Evolutionary conservation across 2,329 filamentous ascomycete genomes (phyloP).

Genomic region (Penicillium sp.): DNA sequence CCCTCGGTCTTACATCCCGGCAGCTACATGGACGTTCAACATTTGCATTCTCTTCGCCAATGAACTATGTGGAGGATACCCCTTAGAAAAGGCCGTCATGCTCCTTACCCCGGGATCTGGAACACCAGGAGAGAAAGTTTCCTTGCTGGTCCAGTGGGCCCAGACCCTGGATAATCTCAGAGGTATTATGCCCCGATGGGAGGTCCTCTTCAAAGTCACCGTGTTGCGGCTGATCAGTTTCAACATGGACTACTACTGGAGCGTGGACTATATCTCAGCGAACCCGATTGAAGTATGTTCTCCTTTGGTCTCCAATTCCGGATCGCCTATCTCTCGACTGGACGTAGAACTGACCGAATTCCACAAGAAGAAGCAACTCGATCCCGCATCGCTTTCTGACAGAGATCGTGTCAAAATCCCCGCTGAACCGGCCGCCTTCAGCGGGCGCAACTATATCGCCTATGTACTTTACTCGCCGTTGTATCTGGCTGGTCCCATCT

Average conservation of each 20-base stretch:
- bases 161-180: conserved; percentile 73
- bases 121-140: conserved; percentile 40
- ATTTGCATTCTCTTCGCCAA: conserved; percentile 84
- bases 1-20: conserved; percentile 69
- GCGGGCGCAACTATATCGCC: conserved; percentile 83
- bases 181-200: conserved; percentile 87
- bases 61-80: conserved; percentile 78
- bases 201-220: conserved; percentile 96
- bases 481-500: conserved; percentile 86
- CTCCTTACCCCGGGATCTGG: conserved; percentile 40
- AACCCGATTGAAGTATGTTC: conserved; percentile 77
- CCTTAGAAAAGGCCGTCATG: conserved; percentile 62
- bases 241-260: conserved; percentile 97
- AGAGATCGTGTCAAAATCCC: conserved; percentile 79
- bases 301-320: neutral
- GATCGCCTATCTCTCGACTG: neutral
- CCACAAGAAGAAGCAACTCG: conserved; percentile 96
- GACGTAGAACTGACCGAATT: conserved; percentile 27
- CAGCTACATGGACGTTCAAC: conserved; percentile 86
- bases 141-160: conserved; percentile 60
- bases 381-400: conserved; percentile 83
- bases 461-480: conserved; percentile 90
- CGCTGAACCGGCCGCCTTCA: conserved; percentile 67
- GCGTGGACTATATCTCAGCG: conserved; percentile 61
- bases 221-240: conserved; percentile 91